phyloP scores from a whole-genome alignment of 2,329 filamentous ascomycete genomes.

The Penicillium glabrum region DNA sequence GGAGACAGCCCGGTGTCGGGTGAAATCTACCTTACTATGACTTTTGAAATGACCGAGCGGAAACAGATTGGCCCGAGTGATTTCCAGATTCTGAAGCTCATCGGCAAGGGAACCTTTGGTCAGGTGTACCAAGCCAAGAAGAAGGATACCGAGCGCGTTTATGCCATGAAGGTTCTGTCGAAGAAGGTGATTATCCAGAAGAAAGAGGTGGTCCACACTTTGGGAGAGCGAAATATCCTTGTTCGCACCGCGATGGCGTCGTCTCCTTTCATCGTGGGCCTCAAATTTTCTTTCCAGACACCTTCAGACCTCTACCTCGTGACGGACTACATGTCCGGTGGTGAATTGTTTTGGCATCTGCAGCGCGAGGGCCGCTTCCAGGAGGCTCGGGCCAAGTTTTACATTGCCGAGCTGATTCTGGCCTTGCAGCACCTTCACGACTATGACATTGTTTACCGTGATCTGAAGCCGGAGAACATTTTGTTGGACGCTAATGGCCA shows the following conservation, averaged over 20 bases:
- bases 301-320: constrained; percentile 96
- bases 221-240: constrained; percentile 94
- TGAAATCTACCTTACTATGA: constrained; percentile 83
- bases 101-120: constrained; percentile 96
- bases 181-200: constrained; percentile 99
- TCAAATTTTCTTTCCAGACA: constrained; percentile 99
- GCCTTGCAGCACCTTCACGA: constrained; percentile 93
- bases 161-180: constrained; percentile 98
- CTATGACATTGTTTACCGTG: constrained; percentile 96
- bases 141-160: constrained; percentile 92
- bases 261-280: constrained; percentile 93
- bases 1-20: constrained; percentile 76
- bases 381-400: constrained; percentile 94
- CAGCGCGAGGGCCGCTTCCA: constrained; percentile 96
- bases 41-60: constrained; percentile 83
- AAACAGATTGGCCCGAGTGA: constrained; percentile 92
- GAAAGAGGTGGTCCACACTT: constrained; percentile 96
- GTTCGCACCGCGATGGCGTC: constrained; percentile 94
- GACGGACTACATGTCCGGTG: constrained; percentile 98
- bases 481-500: constrained; percentile 95
- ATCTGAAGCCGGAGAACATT: constrained; percentile 97
- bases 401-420: constrained; percentile 95
- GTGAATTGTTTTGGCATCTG: constrained; percentile 97
- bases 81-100: constrained; percentile 93
- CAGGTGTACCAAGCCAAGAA: constrained; percentile 98